Evolutionary conservation across 1,139 yeast species (phyloP).

Genomic region (Candida glucosophila): DNA sequence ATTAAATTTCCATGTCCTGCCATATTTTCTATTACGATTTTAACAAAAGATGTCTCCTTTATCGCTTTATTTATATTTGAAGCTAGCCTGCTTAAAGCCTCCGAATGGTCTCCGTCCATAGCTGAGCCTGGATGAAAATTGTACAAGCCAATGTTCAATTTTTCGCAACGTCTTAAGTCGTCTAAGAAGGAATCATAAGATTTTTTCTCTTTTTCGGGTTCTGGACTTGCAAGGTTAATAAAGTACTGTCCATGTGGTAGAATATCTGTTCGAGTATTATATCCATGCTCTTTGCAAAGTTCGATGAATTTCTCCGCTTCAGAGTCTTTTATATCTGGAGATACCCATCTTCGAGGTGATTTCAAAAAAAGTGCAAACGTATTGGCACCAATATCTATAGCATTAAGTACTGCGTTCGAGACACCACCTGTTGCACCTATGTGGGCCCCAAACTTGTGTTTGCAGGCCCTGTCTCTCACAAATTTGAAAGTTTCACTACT

Average conservation of each 20-base stretch:
- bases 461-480: constrained; percentile 13
- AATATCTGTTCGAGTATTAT: constrained; percentile 67
- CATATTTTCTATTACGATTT: constrained; percentile 91
- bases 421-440: constrained; percentile 68
- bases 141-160: constrained; percentile 72
- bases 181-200: constrained; percentile 78
- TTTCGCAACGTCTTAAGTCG: constrained; percentile 81
- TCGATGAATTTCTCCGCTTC: constrained; percentile 59
- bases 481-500: constrained; percentile 11
- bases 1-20: constrained; percentile 93
- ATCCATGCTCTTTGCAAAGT: constrained; percentile 53
- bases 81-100: constrained; percentile 63
- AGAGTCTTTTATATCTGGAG: constrained; percentile 61
- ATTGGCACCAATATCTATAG: constrained; percentile 69
- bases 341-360: constrained; percentile 86
- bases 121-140: constrained; percentile 96
- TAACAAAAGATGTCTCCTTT: constrained; percentile 64
- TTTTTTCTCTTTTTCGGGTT: constrained; percentile 64
- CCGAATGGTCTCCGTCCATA: constrained; percentile 59
- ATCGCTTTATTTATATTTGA: constrained; percentile 73
- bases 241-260: constrained; percentile 94
- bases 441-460: constrained; percentile 71
- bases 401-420: constrained; percentile 68
- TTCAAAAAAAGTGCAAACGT: constrained; percentile 87
- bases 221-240: constrained; percentile 89